phyloP scores from a whole-genome alignment of 2,329 filamentous ascomycete genomes.

The Pyrenophora seminiperda region DNA sequence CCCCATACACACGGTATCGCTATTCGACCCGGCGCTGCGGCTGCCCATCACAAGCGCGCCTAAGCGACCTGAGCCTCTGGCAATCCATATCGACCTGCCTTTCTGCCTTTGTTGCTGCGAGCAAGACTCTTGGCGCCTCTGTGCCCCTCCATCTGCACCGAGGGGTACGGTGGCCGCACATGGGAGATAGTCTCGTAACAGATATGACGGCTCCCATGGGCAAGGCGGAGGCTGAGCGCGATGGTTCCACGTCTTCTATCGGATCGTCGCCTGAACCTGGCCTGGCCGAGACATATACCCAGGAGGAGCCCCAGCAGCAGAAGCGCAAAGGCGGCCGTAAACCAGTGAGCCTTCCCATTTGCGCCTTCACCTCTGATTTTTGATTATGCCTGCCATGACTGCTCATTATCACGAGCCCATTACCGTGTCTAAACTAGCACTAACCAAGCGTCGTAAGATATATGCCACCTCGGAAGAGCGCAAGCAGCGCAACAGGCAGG shows the following conservation, averaged over 20 bases:
- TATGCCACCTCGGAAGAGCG: constrained; percentile 98
- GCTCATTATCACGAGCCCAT: constrained; percentile 28
- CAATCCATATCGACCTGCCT: constrained; percentile 25
- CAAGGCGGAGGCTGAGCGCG: constrained; percentile 53
- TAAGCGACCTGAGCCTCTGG: constrained; percentile 43
- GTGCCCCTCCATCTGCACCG: constrained; percentile 46
- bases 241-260: constrained; percentile 55
- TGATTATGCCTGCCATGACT: constrained; percentile 27
- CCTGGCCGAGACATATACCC: constrained; percentile 48
- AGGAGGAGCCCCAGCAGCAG: constrained; percentile 60
- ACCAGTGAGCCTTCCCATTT: constrained; percentile 69
- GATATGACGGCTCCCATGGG: constrained; percentile 53
- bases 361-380: too few species aligned
- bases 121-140: constrained; percentile 41
- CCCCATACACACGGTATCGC: constrained; percentile 43
- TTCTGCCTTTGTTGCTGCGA: constrained; percentile 40
- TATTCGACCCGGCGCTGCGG: constrained; percentile 43
- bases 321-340: constrained; percentile 98
- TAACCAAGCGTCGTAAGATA: constrained; percentile 67
- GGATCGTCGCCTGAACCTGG: constrained; percentile 57
- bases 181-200: constrained; percentile 55
- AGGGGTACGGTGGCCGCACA: constrained; percentile 55
- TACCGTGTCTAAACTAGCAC: constrained; percentile 44
- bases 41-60: constrained; percentile 44
- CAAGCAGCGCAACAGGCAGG: constrained; percentile 96